Base-by-base conservation (phyloP, 371 early-diverging fungal genomes). In the Gilbertella persicaria region DNA sequence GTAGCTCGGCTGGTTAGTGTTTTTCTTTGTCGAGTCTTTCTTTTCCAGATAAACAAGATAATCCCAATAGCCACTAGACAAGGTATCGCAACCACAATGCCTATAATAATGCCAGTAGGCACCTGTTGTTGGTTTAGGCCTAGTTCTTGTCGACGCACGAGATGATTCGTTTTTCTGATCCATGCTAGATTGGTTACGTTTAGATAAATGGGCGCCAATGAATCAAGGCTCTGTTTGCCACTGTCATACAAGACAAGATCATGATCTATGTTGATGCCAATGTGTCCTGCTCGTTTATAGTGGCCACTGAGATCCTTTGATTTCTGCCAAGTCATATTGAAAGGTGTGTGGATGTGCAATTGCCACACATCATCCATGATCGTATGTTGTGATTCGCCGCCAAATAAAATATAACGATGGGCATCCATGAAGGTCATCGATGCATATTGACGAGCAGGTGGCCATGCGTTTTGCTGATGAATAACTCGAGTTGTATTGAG, bases 281-380 rank as follows among this genome's bases (percentile, higher is more conserved):
- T 35, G 25, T 48, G 49, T 10, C 49, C 49, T 23, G 47, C 29
- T 6, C 44, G 26, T 28, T 4, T 4, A 28, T 28, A 9, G 9
- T 5, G 4, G 5, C 28, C 28, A 16, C n/a, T 30, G 50, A 28
- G 48, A 7, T 23, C n/a, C 10, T 19, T 13, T 23, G 19, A 1
- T 16, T 17, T 17, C 20, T 38, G 25, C 62, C 62, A 61, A 20
- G 40, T 14, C 41, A 61, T 49, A 2, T 26, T 12, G n/a, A 38
- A 48, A n/a, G 47, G 38, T 17, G 12, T 9, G 41, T 38, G 9
- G 26, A 25, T 17, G 39, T 60, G 45, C 7, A 64, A 25, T 16
- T 41, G 17, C 65, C 65, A 64, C 5, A 53, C 10, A 47, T 60
- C 60, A 25, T 35, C 37, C 30, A 60, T 40, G 29, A 38, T 16